Conservation (phyloP, 2,329 filamentous ascomycete genomes). For the Clarireedia sp. region DNA sequence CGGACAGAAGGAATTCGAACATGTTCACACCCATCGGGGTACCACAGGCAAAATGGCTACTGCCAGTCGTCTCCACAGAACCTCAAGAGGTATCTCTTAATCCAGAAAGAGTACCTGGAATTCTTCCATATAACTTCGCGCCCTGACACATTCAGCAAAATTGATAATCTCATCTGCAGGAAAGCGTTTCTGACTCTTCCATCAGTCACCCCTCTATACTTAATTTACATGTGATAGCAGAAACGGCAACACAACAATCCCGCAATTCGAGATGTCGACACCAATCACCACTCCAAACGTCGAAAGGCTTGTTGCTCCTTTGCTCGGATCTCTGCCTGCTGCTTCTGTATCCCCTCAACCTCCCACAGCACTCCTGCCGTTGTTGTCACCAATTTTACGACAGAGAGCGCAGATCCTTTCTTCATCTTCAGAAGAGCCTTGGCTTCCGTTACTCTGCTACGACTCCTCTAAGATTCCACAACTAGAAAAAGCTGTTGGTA, state of each 20-base stretch:
- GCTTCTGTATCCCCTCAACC: conserved; percentile 51
- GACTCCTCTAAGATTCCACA: conserved; percentile 43
- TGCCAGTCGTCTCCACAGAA: conserved; percentile 6
- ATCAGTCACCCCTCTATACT: background rate
- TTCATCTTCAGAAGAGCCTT: conserved; percentile 51
- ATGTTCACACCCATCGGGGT: background rate
- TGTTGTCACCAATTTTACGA: conserved; percentile 57
- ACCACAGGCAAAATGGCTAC: background rate
- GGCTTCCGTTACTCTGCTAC: conserved; percentile 68
- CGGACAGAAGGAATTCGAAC: background rate
- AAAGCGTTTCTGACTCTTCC: background rate
- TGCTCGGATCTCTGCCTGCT: conserved; percentile 52
- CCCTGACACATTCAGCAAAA: background rate
- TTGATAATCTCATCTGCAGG: background rate
- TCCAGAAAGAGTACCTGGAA: background rate
- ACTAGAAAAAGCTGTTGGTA: conserved; percentile 53
- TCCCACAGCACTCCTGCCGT: conserved; percentile 47
- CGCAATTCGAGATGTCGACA: conserved; percentile 8
- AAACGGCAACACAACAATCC: background rate
- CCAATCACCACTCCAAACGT: conserved; percentile 38
- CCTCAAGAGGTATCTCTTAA: conserved; percentile 10
- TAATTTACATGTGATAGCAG: conserved; percentile 18
- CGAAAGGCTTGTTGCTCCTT: conserved; percentile 43
- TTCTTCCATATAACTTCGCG: background rate
- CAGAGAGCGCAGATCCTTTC: conserved; percentile 61